Evolutionary conservation across 1,284 basidiomycete species (phyloP).

Genomic region (Tylopilus microsporus): DNA sequence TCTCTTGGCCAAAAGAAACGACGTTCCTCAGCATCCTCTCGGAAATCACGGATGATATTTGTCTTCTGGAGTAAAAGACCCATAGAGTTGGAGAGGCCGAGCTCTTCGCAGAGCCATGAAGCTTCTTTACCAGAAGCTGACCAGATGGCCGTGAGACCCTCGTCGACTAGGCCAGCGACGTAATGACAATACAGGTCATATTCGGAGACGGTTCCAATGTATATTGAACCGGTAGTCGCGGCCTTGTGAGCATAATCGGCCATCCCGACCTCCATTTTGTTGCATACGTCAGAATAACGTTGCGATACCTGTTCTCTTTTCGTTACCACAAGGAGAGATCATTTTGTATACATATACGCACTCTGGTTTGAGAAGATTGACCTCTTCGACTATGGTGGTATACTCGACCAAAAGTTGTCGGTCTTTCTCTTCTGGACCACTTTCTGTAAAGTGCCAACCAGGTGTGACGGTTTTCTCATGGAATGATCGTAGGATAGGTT

Average conservation of each 20-base stretch:
- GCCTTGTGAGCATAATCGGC: constrained; percentile 89
- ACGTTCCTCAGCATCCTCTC: constrained; percentile 84
- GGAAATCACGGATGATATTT: constrained; percentile 94
- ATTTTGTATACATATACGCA: constrained; percentile 36
- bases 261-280: constrained; percentile 93
- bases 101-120: constrained; percentile 71
- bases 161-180: constrained; percentile 96
- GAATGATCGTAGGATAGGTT: constrained; percentile 81
- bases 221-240: constrained; percentile 62
- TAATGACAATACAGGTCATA: constrained; percentile 99
- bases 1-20: constrained; percentile 95
- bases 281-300: constrained; percentile 77
- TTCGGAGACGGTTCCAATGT: constrained; percentile 72
- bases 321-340: neutral
- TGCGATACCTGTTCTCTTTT: constrained; percentile 56
- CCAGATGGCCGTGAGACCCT: constrained; percentile 91
- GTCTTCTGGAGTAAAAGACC: constrained; percentile 98
- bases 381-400: constrained; percentile 78
- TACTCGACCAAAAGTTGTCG: constrained; percentile 85
- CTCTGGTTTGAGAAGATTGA: constrained; percentile 63
- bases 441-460: constrained; percentile 85
- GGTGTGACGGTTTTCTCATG: constrained; percentile 74
- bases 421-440: constrained; percentile 89
- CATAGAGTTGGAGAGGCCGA: constrained; percentile 91
- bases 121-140: constrained; percentile 84